phyloP scores from a whole-genome alignment of 495 filamentous ascomycete genomes.

The Darksidea phi region DNA sequence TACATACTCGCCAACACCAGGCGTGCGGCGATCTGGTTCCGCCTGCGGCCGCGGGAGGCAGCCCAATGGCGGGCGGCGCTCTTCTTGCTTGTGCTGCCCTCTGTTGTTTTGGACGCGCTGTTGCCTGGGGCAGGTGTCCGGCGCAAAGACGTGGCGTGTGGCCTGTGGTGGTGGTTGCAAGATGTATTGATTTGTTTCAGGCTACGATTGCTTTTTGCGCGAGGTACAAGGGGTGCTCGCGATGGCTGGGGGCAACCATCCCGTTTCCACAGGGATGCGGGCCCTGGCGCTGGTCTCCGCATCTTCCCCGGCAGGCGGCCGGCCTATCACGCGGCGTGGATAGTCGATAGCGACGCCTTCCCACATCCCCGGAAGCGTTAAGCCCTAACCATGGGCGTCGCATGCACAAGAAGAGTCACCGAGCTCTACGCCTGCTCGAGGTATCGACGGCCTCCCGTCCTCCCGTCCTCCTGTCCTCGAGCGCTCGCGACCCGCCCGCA shows the following conservation, averaged over 20 bases:
- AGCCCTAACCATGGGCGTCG: neutral
- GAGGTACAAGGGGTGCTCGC: too few species aligned
- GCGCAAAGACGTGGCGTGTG: neutral
- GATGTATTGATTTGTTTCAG: slow-evolving; percentile 26
- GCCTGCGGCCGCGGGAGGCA: slow-evolving; percentile 9
- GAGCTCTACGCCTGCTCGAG: slow-evolving; percentile 1
- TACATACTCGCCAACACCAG: slow-evolving; percentile 12
- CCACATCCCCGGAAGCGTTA: slow-evolving; percentile 13
- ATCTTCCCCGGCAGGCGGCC: slow-evolving; percentile 10
- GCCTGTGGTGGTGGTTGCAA: neutral
- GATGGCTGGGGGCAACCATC: neutral
- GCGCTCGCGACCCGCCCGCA: too few species aligned
- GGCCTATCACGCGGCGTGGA: neutral
- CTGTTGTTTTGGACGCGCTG: neutral
- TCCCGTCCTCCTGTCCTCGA: slow-evolving; percentile 7
- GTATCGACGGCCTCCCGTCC: slow-evolving; percentile 23
- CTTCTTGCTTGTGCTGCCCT: too few species aligned
- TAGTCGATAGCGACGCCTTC: neutral
- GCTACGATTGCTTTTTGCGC: neutral
- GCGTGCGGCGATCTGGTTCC: slow-evolving; percentile 6
- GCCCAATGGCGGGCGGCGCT: slow-evolving; percentile 16
- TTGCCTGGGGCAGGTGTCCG: slow-evolving; percentile 10
- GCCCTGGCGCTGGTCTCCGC: slow-evolving; percentile 23
- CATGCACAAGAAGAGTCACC: slow-evolving; percentile 23
- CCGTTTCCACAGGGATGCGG: slow-evolving; percentile 9